Evolutionary conservation across 2,329 filamentous ascomycete species (phyloP), one percentile per base, ranked within the genome.

Genomic region (Alternaria alternata): DNA sequence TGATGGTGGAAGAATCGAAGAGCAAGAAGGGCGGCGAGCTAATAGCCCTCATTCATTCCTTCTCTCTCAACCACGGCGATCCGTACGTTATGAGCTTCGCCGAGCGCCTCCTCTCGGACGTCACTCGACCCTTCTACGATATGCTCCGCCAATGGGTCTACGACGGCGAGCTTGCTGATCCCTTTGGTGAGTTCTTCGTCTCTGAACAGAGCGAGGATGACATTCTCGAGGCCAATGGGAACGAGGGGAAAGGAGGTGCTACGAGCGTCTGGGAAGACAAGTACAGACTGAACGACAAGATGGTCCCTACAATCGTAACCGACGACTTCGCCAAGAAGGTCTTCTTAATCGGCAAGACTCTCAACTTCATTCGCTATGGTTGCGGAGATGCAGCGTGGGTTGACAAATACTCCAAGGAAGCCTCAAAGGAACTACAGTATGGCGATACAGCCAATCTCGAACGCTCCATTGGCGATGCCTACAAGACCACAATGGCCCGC

Each of bases 181-280:
- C 96, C 0, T 97, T 94, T 72, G 86, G 89, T 57, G 95, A 99
- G 74, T 99, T 99, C 79, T 98, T 99, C 71, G 94, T 99, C 20
- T 89, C 89, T 20, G 93, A 97, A 76, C 92, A 94, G 68, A 87
- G 89, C 53, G 84, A 87, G 46, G 79, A 83, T 43, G 74, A 76
- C 30, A 76, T 78, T 44, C 73, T 75, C 38, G 80, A 82, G 46
- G 68, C 72, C 11, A 77, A 72, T 32, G 75, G 74, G 20, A 82
- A 82, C 49, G 74, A 77, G 53, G 73, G 76, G 34, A 79, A 79
- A 54, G 80, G 81, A 30, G 90, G 88, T 24, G 91, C 92, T 16
- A 94, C 91, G 38, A 97, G 94, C 67, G 94, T 98, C 2, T 99
- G 95, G 95, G 94, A 98, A 78, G 93, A 97, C 79, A 98, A 98